Conservation (phyloP, 306 rosid species). For the Cyclanthera cordifolia region DNA sequence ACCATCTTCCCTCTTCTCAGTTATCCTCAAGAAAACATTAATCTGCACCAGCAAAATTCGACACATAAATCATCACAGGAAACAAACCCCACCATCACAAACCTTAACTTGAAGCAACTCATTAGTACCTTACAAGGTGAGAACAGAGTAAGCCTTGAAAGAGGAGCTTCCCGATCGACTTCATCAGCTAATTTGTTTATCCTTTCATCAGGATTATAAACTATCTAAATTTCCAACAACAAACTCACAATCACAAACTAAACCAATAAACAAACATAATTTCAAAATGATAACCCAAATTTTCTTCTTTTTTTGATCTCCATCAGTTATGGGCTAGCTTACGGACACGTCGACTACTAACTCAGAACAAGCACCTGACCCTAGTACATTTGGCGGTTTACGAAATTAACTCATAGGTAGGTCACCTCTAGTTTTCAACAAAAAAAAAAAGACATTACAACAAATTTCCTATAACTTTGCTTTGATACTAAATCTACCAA, state of each 20-base stretch:
- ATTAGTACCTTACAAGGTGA: conserved; percentile 89
- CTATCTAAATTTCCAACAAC: conserved; percentile 32
- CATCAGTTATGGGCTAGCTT: too few relatives aligned
- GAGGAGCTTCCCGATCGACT: conserved; percentile 55
- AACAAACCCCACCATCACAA: conserved; percentile 11
- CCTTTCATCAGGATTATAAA: conserved; percentile 69
- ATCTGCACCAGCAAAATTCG: conserved; percentile 28
- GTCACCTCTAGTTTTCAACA: not conserved
- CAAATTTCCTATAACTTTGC: too few relatives aligned
- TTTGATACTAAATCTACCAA: not conserved
- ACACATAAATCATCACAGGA: conserved; percentile 3
- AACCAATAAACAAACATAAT: conserved; percentile 9
- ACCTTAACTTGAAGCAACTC: conserved; percentile 9
- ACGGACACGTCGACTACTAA: too few relatives aligned
- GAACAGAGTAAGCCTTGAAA: conserved; percentile 80
- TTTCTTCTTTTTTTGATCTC: too few relatives aligned
- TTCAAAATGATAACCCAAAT: not conserved
- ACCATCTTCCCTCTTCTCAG: conserved; percentile 86
- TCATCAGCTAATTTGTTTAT: conserved; percentile 67
- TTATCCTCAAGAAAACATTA: conserved; percentile 87
- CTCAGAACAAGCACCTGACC: too few relatives aligned
- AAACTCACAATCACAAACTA: not conserved
- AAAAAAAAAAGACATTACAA: not conserved
- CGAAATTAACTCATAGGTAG: too few relatives aligned
- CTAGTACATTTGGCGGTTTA: too few relatives aligned